Base-by-base conservation (phyloP, 2,329 filamentous ascomycete genomes). In the Immersiporthe knoxdaviesiana region DNA sequence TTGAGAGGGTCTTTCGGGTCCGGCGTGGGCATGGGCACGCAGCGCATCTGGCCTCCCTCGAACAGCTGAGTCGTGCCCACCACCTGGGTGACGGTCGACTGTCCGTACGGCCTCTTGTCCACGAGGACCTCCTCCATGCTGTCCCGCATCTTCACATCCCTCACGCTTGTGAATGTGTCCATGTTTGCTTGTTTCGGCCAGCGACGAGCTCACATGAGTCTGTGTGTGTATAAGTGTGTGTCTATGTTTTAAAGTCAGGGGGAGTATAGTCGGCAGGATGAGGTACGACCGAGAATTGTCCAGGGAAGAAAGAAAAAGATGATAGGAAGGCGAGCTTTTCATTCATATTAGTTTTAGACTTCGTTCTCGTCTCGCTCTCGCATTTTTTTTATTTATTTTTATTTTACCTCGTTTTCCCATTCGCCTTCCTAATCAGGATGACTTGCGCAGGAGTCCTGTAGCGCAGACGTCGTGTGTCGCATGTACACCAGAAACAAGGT, bases 1-100 rank as follows among this genome's bases (percentile, higher is more conserved):
- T 75, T 74, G 30, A 74, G 67, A 37, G 74, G 74, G 47, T 75
- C 74, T 70, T 63, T 63, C 1, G 63, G 65, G 32, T 71, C 61
- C 10, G 68, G 63, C 56, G 66, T 62, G 47, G 70, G 63, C 69
- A 72, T 72, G n/a, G 72, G 72, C 27, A 74, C 67, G 56, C 65
- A 72, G 18, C 69, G 72, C 47, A 72, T 66, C 66, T 67, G 37
- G 61, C 71, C 69, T 10, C 66, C 68, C 32, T 68, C 52, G 66
- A 70, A 73, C 2, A 73, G 67, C 50, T 73, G 63, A 2, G 71
- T 72, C 27, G 68, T 68, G n/a, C 72, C 72, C 11, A 70, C 68
- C 54, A 70, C 68, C 58, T 70, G 68, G 54, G 68, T n/a, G n/a
- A 44, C 61, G 68, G 61, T 47, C 24, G 50, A 21, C 18, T 35